phyloP scores from a whole-genome alignment of 352 stramenopile genomes.

The Plasmopara viticola region DNA sequence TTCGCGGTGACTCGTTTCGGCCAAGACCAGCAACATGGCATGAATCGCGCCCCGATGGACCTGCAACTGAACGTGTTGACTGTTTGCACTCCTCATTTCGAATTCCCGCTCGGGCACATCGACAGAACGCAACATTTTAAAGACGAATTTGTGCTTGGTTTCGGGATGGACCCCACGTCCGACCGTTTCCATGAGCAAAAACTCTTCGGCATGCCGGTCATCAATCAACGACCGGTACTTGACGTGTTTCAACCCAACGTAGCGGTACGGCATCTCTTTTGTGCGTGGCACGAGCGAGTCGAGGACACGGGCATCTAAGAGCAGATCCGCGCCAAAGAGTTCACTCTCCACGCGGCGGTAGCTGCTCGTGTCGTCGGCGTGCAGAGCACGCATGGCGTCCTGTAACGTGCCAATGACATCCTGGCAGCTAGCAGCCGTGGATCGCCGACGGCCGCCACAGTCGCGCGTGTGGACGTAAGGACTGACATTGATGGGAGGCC shows the following conservation, averaged over 20 bases:
- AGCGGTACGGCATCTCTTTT: constrained; percentile 64
- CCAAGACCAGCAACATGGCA: constrained; percentile 54
- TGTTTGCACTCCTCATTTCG: constrained; percentile 37
- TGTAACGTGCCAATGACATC: constrained; percentile 47
- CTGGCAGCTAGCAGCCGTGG: constrained; percentile 48
- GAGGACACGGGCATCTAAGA: constrained; percentile 64
- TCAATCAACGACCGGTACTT: constrained; percentile 60
- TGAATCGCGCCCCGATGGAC: constrained; percentile 51
- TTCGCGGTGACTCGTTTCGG: constrained; percentile 45
- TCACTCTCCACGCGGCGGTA: constrained; percentile 54
- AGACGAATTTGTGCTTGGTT: constrained; percentile 40
- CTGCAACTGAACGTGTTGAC: constrained; percentile 36
- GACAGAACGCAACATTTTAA: constrained; percentile 54
- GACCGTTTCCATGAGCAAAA: constrained; percentile 52
- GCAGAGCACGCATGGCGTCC: constrained; percentile 51
- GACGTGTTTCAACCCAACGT: constrained; percentile 72
- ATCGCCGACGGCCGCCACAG: constrained; percentile 37
- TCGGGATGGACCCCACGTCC: constrained; percentile 41
- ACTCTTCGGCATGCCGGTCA: constrained; percentile 52
- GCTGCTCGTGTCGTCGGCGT: constrained; percentile 43
- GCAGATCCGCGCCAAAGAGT: constrained; percentile 42
- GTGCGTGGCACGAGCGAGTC: constrained; percentile 60
- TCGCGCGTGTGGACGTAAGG: constrained; percentile 39
- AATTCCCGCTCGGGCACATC: constrained; percentile 43
- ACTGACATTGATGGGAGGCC: constrained; percentile 36